These are phyloP conservation scores for Fonsecaea erecta DNA, from an alignment of 2,329 filamentous ascomycete genomes.

Conservation along the genomic window DNA sequence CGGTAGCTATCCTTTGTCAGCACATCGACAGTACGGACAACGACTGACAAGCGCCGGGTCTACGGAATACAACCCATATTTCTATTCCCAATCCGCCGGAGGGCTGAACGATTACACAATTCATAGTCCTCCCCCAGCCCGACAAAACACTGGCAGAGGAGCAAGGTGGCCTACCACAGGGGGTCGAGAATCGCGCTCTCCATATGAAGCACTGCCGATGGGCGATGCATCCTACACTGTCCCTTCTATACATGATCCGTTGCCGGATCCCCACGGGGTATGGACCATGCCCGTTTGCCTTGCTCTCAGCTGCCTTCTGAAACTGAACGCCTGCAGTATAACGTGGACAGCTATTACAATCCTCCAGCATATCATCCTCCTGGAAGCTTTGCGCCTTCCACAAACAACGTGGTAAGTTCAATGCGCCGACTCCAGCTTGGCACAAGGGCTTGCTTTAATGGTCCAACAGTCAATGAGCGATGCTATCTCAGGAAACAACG, in stretches of 20 bases:
- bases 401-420: constrained; percentile 6
- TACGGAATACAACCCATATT: constrained; percentile 16
- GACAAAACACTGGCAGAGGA: constrained; percentile 2
- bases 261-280: neutral
- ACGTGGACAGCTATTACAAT: neutral
- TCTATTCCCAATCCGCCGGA: neutral
- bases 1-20: constrained; percentile 12
- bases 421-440: neutral
- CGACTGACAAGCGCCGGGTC: neutral
- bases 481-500: constrained; percentile 4
- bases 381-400: constrained; percentile 3
- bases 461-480: constrained; percentile 7
- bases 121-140: constrained; percentile 8
- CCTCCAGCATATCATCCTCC: neutral
- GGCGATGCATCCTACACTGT: neutral
- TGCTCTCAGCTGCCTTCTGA: neutral
- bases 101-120: neutral
- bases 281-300: neutral
- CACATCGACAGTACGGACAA: neutral
- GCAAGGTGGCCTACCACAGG: neutral
- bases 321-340: neutral
- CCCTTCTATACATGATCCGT: neutral
- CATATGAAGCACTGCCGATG: constrained; percentile 4
- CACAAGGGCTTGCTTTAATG: neutral
- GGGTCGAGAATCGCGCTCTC: neutral